Percentiles rank a stretch among this genome's conserved stretches.
Conservation (phyloP, 208 protist species). For the Sergeia podlipaevii region DNA sequence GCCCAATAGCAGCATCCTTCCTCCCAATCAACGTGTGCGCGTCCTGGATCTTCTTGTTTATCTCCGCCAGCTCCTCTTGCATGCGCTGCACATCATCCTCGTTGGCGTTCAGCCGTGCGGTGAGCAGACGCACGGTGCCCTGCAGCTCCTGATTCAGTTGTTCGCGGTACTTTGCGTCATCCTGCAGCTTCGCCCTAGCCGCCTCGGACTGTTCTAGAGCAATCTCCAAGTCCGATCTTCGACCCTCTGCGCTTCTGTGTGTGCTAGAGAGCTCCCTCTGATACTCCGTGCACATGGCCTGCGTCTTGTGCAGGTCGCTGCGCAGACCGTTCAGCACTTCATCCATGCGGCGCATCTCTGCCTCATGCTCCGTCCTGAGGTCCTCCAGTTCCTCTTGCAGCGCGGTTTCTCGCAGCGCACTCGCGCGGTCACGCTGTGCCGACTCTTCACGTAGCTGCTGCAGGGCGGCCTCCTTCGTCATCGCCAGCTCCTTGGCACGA, state of each 20-base stretch:
- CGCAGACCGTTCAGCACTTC: conserved; percentile 76
- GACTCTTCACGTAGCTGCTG: conserved; percentile 63
- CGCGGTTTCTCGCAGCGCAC: conserved; percentile 33
- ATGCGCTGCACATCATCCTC: conserved; percentile 73
- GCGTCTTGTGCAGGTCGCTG: conserved; percentile 55
- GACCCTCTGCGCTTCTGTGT: conserved; percentile 45
- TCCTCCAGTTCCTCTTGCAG: conserved; percentile 65
- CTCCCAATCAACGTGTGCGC: conserved; percentile 72
- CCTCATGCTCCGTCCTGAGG: conserved; percentile 39
- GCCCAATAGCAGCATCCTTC: conserved; percentile 79
- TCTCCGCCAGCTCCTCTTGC: conserved; percentile 73
- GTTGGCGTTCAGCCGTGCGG: conserved; percentile 53
- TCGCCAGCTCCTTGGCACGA: conserved; percentile 33
- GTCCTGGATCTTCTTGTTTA: conserved; percentile 67
- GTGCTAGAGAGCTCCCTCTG: conserved; percentile 52
- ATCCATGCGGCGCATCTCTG: conserved; percentile 73
- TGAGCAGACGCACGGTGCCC: conserved; percentile 78
- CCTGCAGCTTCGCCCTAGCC: conserved; percentile 49
- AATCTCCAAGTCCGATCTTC: conserved; percentile 44
- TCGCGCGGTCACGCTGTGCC: conserved; percentile 46
- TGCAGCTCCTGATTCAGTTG: conserved; percentile 80
- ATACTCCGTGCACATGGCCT: conserved; percentile 48
- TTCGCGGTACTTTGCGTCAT: conserved; percentile 67
- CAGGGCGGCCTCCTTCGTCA: conserved; percentile 38
- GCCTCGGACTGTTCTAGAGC: conserved; percentile 54